These are phyloP conservation scores for Cylindricascospora bacillispora DNA, from an alignment of 1,139 yeast species.

Conservation along the genomic window DNA sequence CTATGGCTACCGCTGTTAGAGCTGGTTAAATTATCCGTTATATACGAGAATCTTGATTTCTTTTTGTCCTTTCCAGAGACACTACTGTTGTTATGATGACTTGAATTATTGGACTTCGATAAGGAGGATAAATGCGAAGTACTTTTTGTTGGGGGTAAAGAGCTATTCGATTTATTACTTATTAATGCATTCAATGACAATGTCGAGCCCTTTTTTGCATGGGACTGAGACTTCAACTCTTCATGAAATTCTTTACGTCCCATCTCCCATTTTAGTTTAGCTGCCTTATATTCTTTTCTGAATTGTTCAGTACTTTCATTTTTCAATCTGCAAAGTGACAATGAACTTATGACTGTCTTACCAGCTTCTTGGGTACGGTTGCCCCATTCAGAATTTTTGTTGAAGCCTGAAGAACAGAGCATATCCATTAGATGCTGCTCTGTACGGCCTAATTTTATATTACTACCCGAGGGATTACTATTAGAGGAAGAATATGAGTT, in stretches of 20 bases:
- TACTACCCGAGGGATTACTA: constrained; percentile 1
- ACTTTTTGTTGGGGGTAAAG: constrained; percentile 1
- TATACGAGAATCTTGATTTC: constrained; percentile 36
- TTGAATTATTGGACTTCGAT: neutral
- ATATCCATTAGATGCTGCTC: constrained; percentile 91
- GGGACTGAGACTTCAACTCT: neutral
- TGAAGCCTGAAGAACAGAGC: constrained; percentile 86
- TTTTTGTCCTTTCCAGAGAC: constrained; percentile 19
- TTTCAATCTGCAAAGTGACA: constrained; percentile 64
- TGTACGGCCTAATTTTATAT: constrained; percentile 65
- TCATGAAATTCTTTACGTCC: constrained; percentile 7
- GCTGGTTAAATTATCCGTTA: constrained; percentile 30
- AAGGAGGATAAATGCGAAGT: neutral
- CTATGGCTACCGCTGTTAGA: too few relatives aligned
- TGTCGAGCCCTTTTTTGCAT: neutral
- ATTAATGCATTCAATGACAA: neutral
- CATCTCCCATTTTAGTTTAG: constrained; percentile 18
- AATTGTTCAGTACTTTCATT: constrained; percentile 26
- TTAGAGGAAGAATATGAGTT: constrained; percentile 2
- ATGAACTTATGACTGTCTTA: constrained; percentile 73
- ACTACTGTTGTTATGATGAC: neutral
- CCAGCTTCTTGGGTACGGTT: constrained; percentile 73
- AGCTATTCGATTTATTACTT: neutral
- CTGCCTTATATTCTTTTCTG: constrained; percentile 16
- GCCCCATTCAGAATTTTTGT: constrained; percentile 67